Percentiles rank a stretch among this genome's conserved stretches.
phyloP scores from a whole-genome alignment of 202 grass and related monocot genomes.

The Carex sylvatica region DNA sequence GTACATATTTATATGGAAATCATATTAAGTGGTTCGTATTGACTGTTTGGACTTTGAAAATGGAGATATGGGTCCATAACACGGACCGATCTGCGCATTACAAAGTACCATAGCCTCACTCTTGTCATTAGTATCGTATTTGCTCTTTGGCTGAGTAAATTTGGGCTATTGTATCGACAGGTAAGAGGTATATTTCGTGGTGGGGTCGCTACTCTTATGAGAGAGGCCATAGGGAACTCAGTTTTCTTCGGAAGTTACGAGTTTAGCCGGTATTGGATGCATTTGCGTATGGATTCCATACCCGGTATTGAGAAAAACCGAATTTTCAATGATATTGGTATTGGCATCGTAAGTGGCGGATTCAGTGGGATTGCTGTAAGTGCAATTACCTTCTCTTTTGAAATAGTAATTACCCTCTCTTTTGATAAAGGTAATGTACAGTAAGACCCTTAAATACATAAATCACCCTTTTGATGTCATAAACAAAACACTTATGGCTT shows the following conservation, averaged over 20 bases:
- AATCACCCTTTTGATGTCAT: not conserved
- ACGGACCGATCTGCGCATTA: too few species aligned
- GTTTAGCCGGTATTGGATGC: constrained; percentile 76
- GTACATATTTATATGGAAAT: too few species aligned
- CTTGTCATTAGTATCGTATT: not conserved
- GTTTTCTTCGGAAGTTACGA: constrained; percentile 87
- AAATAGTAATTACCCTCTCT: not conserved
- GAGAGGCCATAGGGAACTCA: constrained; percentile 86
- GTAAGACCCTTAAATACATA: not conserved
- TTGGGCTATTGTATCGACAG: constrained; percentile 28
- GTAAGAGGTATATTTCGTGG: constrained; percentile 91
- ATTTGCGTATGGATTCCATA: constrained; percentile 42
- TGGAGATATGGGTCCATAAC: too few species aligned
- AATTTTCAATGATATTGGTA: constrained; percentile 56
- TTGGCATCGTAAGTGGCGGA: constrained; percentile 81
- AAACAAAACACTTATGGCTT: too few species aligned
- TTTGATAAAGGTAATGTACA: constrained; percentile 2
- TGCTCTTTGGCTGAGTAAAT: not conserved
- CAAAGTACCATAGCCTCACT: too few species aligned
- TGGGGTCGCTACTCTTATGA: constrained; percentile 64
- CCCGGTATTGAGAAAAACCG: constrained; percentile 35
- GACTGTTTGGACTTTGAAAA: too few species aligned
- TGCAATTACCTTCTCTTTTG: constrained; percentile 5
- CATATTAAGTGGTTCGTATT: too few species aligned
- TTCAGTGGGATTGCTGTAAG: constrained; percentile 79